Percentiles rank a stretch among this genome's conserved stretches.
Evolutionary conservation across 129 eudicot genomes (phyloP).

Genomic region (Deinandra increscens): DNA sequence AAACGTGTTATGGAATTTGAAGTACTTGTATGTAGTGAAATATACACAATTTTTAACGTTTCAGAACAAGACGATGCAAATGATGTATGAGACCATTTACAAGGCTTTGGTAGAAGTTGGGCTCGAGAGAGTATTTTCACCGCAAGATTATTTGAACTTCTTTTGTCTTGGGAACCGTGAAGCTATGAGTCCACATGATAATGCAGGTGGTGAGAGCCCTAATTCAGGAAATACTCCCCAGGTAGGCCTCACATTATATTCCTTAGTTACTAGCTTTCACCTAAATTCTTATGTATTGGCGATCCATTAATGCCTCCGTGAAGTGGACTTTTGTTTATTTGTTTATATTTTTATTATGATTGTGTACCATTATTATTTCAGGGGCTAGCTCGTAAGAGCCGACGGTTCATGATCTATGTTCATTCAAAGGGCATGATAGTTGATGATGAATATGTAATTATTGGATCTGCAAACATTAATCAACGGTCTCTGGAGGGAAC

Average conservation of each 20-base stretch:
- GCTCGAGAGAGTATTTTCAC: constrained; percentile 70
- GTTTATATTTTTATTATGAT: not conserved
- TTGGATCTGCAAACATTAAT: constrained; percentile 93
- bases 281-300: not conserved
- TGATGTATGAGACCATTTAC: constrained; percentile 94
- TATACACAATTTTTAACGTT: constrained; percentile 8
- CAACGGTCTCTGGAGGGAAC: constrained; percentile 96
- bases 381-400: constrained; percentile 68
- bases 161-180: constrained; percentile 96
- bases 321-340: not conserved
- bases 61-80: constrained; percentile 96
- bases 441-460: constrained; percentile 84
- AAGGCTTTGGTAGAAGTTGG: constrained; percentile 91
- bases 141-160: constrained; percentile 86
- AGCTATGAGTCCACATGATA: constrained; percentile 33
- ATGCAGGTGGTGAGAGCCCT: constrained; percentile 30
- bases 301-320: constrained; percentile 6
- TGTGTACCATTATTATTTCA: constrained; percentile 28
- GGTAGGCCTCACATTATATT: constrained; percentile 40
- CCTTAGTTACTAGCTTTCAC: constrained; percentile 3
- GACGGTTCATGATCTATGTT: constrained; percentile 94
- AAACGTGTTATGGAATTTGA: too few relatives aligned
- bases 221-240: constrained; percentile 64
- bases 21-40: too few relatives aligned
- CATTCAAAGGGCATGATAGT: constrained; percentile 98